A percentile compares a stretch with the other conserved stretches of the same genome.
Evolutionary conservation across 73 alveolate species (phyloP).

Genomic region (Stentor coeruleus): DNA sequence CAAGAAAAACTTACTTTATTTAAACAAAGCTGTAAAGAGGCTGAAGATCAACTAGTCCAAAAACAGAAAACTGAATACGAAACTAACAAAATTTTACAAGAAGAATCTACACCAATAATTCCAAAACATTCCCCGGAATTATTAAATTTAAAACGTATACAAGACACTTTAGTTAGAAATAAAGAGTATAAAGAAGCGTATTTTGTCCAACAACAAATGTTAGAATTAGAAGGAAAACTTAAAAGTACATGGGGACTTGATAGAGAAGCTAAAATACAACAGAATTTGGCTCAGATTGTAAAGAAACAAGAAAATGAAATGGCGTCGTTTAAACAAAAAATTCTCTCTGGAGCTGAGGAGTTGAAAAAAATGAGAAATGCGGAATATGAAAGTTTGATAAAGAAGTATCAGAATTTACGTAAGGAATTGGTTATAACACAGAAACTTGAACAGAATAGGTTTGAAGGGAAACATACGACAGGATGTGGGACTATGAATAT

Average conservation of each 20-base stretch:
- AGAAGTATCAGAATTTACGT: slow-evolving; percentile 66
- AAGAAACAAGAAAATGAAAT: slow-evolving; percentile 56
- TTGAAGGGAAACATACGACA: slow-evolving; percentile 31
- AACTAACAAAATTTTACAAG: slow-evolving; percentile 36
- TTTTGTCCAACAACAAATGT: slow-evolving; percentile 43
- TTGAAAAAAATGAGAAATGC: slow-evolving; percentile 45
- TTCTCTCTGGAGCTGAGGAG: slow-evolving; percentile 44
- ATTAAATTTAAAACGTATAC: slow-evolving; percentile 45
- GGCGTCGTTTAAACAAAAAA: slow-evolving; percentile 52
- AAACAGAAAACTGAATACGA: slow-evolving; percentile 42
- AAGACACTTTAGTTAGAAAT: slow-evolving; percentile 46
- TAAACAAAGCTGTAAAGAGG: slow-evolving; percentile 37
- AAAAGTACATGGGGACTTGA: slow-evolving; percentile 29
- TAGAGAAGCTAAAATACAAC: slow-evolving; percentile 47
- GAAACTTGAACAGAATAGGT: slow-evolving; percentile 38
- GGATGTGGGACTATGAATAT: slow-evolving; percentile 1
- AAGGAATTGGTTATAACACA: slow-evolving; percentile 61
- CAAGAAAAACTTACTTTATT: slow-evolving; percentile 36
- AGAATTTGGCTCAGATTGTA: slow-evolving; percentile 36
- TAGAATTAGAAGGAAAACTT: slow-evolving; percentile 51
- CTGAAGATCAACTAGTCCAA: slow-evolving; percentile 43
- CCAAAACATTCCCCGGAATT: slow-evolving; percentile 55
- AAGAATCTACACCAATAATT: slow-evolving; percentile 47
- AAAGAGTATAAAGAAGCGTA: slow-evolving; percentile 60
- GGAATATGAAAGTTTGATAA: slow-evolving; percentile 59